Base-by-base conservation (phyloP, 2,329 filamentous ascomycete genomes). In the Penicillium sp. region DNA sequence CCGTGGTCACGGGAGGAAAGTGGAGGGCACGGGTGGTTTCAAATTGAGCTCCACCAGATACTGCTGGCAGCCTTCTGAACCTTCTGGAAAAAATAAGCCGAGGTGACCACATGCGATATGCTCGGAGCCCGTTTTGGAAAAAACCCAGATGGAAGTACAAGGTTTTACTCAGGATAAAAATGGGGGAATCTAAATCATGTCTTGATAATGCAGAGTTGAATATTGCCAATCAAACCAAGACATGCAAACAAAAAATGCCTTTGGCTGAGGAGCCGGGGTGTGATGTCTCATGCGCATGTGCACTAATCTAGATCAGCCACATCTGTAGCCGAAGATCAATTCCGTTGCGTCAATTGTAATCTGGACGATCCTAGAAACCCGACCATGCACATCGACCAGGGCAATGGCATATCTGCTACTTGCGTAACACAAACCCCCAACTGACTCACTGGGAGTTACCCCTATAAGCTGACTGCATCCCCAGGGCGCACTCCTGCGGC, bases 391-490 rank as follows among this genome's bases (percentile, higher is more conserved):
- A 44, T 22, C 43, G 13, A 19, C 22, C 46, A 48, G 16, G 24
- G 26, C 29, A 35, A 19, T 3, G 31, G 37, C 47, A 43, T 50
- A 37, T 43, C 54, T 49, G 52, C 54, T 48, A 55, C 52, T 33
- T 52, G 52, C 55, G 54, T 61, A 57, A 57, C 29, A 16, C n/a
- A 29, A 31, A 31, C 16, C 11, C n/a, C 16, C 47, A 41, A 41
- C 24, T 43, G 46, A 31, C 46, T 21, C 39, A 41, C 4, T 22
- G 19, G 19, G 39, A 41, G 16, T 50, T 19, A 45, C 24, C 49
- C 49, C 26, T 37, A 43, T 44, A 48, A 58, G 57, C 48, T 57
- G 49, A 55, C 45, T 44, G 26, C 56, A 60, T 53, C 41, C 46
- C 21, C 35, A 53, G n/a, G 26, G 41, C 45, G 31, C 57, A 41